A percentile compares a stretch with the other conserved stretches of the same genome.
phyloP scores from a whole-genome alignment of 345 rosid species.

The Citrus australasica region DNA sequence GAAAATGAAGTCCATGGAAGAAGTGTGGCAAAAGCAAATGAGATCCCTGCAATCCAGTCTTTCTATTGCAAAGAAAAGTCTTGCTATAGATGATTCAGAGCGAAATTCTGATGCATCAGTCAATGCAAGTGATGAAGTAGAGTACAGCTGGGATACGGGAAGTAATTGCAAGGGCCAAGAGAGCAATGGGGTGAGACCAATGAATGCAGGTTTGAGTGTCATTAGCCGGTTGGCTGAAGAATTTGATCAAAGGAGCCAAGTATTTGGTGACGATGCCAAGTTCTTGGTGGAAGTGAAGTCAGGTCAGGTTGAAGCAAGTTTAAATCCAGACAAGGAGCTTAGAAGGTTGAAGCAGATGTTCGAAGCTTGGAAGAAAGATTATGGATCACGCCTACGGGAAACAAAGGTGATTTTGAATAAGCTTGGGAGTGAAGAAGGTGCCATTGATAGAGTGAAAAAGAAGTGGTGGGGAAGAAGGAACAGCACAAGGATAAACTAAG shows the following conservation, averaged over 20 bases:
- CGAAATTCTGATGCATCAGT: conserved; percentile 93
- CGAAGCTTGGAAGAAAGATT: conserved; percentile 98
- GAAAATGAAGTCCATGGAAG: conserved; percentile 99
- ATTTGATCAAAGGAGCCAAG: conserved; percentile 94
- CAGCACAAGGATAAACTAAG: conserved; percentile 54
- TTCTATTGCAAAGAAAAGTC: conserved; percentile 96
- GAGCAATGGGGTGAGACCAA: conserved; percentile 73
- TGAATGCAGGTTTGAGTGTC: conserved; percentile 81
- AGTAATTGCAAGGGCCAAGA: conserved; percentile 55
- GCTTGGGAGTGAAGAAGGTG: conserved; percentile 80
- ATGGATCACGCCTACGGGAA: conserved; percentile 72
- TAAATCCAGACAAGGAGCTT: conserved; percentile 88
- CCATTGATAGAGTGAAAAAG: conserved; percentile 65
- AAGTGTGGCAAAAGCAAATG: conserved; percentile 99
- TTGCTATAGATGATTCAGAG: conserved; percentile 74
- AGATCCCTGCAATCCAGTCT: conserved; percentile 92
- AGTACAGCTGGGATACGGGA: conserved; percentile 60
- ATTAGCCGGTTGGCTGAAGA: conserved; percentile 90
- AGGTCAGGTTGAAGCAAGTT: conserved; percentile 90
- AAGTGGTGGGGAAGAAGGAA: conserved; percentile 99
- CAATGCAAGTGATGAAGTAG: conserved; percentile 68
- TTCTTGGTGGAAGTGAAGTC: conserved; percentile 97
- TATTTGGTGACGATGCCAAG: conserved; percentile 92
- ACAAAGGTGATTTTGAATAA: conserved; percentile 81
- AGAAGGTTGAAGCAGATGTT: conserved; percentile 91